Percentiles rank a stretch among this genome's conserved stretches.
These are phyloP conservation scores for Penicillium verrucosum DNA, from an alignment of 2,329 filamentous ascomycete genomes.

Conservation along the genomic window DNA sequence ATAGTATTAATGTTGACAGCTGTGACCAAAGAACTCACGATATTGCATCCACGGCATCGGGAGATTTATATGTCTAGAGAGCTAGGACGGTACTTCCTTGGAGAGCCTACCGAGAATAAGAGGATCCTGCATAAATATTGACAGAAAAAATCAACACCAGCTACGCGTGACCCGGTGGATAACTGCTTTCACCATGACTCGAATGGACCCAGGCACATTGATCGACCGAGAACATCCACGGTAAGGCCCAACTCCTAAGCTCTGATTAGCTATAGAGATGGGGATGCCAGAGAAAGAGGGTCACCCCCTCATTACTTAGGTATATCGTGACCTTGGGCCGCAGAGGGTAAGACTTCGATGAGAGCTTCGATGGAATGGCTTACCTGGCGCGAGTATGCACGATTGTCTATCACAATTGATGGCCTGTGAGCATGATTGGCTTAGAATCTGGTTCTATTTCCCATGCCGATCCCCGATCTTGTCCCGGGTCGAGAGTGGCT, in stretches of 20 bases:
- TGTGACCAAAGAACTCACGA: not conserved
- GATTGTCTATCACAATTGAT: not conserved
- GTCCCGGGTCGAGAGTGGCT: not conserved
- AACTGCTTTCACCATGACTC: slow-evolving; percentile 28
- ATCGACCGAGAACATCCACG: slow-evolving; percentile 22
- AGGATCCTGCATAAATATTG: slow-evolving; percentile 1
- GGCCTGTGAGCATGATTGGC: not conserved
- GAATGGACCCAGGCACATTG: slow-evolving; percentile 21
- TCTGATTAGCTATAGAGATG: no score
- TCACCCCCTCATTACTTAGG: not conserved
- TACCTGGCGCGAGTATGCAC: slow-evolving; percentile 1
- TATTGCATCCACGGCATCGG: not conserved
- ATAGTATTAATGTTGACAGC: not conserved
- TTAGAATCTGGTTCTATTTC: not conserved
- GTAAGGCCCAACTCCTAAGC: slow-evolving; percentile 17
- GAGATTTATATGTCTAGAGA: slow-evolving; percentile 24
- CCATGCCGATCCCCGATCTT: not conserved
- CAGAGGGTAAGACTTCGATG: slow-evolving; percentile 13
- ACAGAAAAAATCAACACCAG: slow-evolving; percentile 8
- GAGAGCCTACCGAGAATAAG: slow-evolving; percentile 18
- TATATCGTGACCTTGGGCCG: slow-evolving; percentile 6
- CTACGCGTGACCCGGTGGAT: slow-evolving; percentile 26
- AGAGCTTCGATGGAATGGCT: slow-evolving; percentile 12
- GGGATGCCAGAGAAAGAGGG: not conserved
- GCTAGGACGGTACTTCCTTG: slow-evolving; percentile 16